A percentile compares a stretch with the other conserved stretches of the same genome.
Conservation (phyloP, 2,329 filamentous ascomycete species). For the Aureobasidium zeae region DNA sequence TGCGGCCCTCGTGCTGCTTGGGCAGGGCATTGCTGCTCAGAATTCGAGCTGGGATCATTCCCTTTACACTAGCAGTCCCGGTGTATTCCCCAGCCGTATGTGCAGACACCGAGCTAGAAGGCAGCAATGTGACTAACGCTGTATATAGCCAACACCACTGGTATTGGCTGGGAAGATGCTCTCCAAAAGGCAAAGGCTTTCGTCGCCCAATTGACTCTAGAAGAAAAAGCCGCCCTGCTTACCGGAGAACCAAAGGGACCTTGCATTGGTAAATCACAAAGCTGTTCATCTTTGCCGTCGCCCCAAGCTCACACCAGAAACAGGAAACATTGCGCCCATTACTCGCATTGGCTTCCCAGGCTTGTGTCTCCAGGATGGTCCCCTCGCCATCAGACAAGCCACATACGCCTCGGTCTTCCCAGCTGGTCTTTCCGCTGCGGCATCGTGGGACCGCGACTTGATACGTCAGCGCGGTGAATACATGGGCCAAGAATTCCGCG, state of each 20-base stretch:
- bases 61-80: constrained; percentile 21
- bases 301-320: not conserved
- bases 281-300: too few species aligned
- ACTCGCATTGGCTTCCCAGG: constrained; percentile 62
- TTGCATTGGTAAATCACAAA: constrained; percentile 71
- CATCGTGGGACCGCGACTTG: constrained; percentile 45
- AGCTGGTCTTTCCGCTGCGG: constrained; percentile 53
- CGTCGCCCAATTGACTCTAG: constrained; percentile 26
- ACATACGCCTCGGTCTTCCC: constrained; percentile 71
- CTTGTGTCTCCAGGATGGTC: constrained; percentile 62
- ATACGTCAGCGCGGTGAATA: constrained; percentile 42
- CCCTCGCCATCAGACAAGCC: constrained; percentile 59
- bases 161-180: constrained; percentile 22
- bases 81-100: constrained; percentile 20
- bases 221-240: constrained; percentile 27
- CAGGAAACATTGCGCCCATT: constrained; percentile 63
- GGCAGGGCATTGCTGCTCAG: constrained; percentile 1
- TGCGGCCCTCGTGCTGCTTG: not conserved
- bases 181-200: constrained; percentile 24
- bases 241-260: constrained; percentile 23
- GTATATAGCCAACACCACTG: constrained; percentile 19
- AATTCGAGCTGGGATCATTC: constrained; percentile 20
- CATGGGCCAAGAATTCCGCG: constrained; percentile 38
- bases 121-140: too few species aligned
- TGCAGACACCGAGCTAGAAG: too few species aligned